Evolutionary conservation across 345 rosid species (phyloP).

Genomic region (Citrus australasica): DNA sequence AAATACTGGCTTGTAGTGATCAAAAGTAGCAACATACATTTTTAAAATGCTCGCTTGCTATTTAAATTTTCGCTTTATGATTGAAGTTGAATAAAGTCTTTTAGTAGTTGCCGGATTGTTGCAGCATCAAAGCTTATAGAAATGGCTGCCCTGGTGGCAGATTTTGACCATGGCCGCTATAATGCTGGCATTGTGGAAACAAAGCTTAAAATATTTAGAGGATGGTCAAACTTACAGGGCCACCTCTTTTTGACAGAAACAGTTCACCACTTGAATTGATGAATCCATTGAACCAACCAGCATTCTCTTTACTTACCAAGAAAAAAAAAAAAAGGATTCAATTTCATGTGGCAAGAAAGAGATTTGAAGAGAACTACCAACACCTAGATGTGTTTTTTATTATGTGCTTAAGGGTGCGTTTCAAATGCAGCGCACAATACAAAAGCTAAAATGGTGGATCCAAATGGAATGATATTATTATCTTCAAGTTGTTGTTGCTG

Average conservation of each 20-base stretch:
- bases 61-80: background rate
- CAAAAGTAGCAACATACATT: conserved; percentile 8
- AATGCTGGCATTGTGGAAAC: conserved; percentile 11
- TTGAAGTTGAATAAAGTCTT: background rate
- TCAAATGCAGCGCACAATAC: background rate
- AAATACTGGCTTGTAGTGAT: background rate
- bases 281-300: background rate
- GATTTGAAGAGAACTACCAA: background rate
- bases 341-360: too few relatives aligned
- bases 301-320: too few relatives aligned
- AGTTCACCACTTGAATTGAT: background rate
- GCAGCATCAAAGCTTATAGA: conserved; percentile 7
- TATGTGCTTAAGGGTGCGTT: background rate
- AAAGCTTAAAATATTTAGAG: background rate
- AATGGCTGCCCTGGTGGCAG: background rate
- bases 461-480: background rate
- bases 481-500: background rate
- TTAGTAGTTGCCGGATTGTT: background rate
- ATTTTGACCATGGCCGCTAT: conserved; percentile 2
- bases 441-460: background rate
- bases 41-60: background rate
- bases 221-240: background rate
- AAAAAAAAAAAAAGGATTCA: background rate
- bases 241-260: background rate
- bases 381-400: background rate